A percentile compares a stretch with the other conserved stretches of the same genome.
Evolutionary conservation across 805 yeast species (phyloP).

Genomic region (Schizosaccharomyces japonicus): DNA sequence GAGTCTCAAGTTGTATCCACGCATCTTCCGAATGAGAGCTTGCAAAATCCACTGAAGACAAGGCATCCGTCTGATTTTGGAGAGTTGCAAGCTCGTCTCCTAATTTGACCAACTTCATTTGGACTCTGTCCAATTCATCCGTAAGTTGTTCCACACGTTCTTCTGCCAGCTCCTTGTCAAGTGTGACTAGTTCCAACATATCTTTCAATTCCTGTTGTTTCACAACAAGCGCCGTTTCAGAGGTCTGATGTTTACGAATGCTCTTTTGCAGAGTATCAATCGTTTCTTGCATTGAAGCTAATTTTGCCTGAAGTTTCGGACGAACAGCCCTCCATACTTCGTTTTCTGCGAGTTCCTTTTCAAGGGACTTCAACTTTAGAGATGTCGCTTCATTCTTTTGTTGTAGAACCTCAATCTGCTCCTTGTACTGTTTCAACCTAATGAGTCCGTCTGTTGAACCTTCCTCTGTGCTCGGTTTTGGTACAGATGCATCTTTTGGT

Average conservation of each 20-base stretch:
- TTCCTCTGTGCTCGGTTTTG: no score
- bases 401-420: no score
- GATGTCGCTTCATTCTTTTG: no score
- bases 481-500: no score
- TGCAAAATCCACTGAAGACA: not conserved
- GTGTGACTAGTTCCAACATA: conserved; percentile 15
- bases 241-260: no score
- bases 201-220: conserved; percentile 10
- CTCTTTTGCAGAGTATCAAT: not conserved
- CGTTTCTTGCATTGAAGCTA: not conserved
- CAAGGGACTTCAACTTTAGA: not conserved
- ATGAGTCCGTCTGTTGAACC: no score
- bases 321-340: not conserved
- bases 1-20: conserved; percentile 10
- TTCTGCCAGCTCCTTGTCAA: conserved; percentile 19
- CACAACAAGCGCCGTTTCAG: no score
- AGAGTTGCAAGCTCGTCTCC: conserved; percentile 13
- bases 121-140: conserved; percentile 12
- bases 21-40: not conserved
- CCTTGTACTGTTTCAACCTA: no score
- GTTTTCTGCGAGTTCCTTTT: not conserved
- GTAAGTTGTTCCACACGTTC: conserved; percentile 13
- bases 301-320: not conserved
- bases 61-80: conserved; percentile 12
- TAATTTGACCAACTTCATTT: conserved; percentile 10